Base-by-base conservation (phyloP, 805 yeast species). In the Candida pseudofarinosa region DNA sequence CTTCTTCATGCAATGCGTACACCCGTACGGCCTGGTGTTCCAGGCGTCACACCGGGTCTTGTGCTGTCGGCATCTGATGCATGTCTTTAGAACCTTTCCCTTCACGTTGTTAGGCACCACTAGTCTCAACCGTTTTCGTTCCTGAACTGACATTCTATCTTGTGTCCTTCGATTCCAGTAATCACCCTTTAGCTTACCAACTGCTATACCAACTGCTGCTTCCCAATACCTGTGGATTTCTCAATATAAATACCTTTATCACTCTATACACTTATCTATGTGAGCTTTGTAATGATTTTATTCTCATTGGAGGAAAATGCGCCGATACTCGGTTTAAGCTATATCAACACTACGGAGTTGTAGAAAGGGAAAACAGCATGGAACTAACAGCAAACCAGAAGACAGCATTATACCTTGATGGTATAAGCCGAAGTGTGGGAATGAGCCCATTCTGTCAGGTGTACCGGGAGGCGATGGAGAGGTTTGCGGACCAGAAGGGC, bases 21-120 rank as follows among this genome's bases (percentile, higher is more conserved):
- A 83, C 0, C 85, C 76, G 18, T 60, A 54, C 3, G 88, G 87
- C 30, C 67, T 59, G 13, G 78, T 74, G 18, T 55, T 54, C 12
- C 61, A 48, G 10, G 82, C 82, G 54, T 82, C 83, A 59, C 88
- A 83, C 52, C 74, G 79, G 14, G 82, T 80, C 56, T 83, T 83
- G 51, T 80, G 83, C 52, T 76, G 77, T 30, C 88, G 69, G 58
- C 88, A 83, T 26, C 84, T 65, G 3, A 75, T 69, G 55, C 88
- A 83, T 8, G 85, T 76, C 51, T 80, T 80, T 35, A 79, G 46
- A 7, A 59, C 53, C 41, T 58, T 60, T 7, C 49, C 51, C 5
- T 44, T 44, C 4, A 32, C 19, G 15, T 37, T 38, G 5, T 38
- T 31, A 12, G 45, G 45, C 6, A 52, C 46, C 7, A 51, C 47